These are phyloP conservation scores for Xylaria sp. DNA, from an alignment of 2,329 filamentous ascomycete species.

Conservation along the genomic window DNA sequence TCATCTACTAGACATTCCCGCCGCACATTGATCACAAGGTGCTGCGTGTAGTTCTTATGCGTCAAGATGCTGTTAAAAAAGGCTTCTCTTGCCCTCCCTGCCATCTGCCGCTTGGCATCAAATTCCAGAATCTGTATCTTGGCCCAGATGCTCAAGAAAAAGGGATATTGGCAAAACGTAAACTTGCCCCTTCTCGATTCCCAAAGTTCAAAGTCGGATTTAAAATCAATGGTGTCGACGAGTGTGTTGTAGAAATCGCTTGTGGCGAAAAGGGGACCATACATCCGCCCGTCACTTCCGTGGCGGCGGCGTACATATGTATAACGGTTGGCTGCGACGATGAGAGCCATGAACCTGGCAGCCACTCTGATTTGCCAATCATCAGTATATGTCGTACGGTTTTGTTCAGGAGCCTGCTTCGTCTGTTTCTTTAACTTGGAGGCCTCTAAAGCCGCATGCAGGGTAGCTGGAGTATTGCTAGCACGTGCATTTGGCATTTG, in stretches of 20 bases:
- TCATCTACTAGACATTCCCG: constrained; percentile 90
- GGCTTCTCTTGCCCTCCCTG: constrained; percentile 85
- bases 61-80: constrained; percentile 91
- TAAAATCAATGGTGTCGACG: constrained; percentile 85
- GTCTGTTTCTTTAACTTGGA: constrained; percentile 64
- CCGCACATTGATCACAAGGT: constrained; percentile 80
- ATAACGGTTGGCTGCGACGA: constrained; percentile 83
- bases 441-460: constrained; percentile 79
- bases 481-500: constrained; percentile 74
- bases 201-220: constrained; percentile 89
- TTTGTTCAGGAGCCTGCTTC: constrained; percentile 65
- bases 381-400: constrained; percentile 71
- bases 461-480: constrained; percentile 70
- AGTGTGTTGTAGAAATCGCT: constrained; percentile 90
- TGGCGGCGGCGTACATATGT: constrained; percentile 54
- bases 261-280: constrained; percentile 78
- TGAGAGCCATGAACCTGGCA: constrained; percentile 79
- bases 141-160: constrained; percentile 89
- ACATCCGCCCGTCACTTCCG: constrained; percentile 53
- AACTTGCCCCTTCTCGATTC: constrained; percentile 80
- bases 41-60: constrained; percentile 77
- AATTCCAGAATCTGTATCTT: constrained; percentile 92
- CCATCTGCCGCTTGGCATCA: constrained; percentile 90
- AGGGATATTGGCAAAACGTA: constrained; percentile 91
- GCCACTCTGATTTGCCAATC: constrained; percentile 92